Evolutionary conservation across 23 red algal species (phyloP).

Genomic region (Agarophyton chilense): DNA sequence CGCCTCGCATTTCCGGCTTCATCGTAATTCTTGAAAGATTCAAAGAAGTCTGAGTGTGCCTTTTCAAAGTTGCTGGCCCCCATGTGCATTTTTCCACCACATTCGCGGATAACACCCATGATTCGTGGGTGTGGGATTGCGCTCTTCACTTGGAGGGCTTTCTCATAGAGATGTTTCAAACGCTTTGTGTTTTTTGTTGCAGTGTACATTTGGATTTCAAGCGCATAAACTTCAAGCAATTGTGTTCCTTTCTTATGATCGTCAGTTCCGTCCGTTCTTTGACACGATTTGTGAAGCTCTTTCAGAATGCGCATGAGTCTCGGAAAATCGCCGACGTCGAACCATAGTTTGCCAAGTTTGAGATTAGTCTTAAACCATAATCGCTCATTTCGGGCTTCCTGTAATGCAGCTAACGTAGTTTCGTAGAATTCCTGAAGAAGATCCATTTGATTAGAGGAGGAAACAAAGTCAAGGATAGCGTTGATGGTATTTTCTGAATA

Average conservation of each 20-base stretch:
- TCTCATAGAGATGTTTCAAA: conserved; percentile 90
- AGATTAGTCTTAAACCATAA: conserved; percentile 98
- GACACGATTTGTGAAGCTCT: conserved; percentile 86
- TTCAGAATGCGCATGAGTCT: conserved; percentile 81
- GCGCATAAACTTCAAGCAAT: conserved; percentile 95
- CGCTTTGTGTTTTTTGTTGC: conserved; percentile 85
- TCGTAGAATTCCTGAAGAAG: conserved; percentile 90
- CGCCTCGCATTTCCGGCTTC: conserved; percentile 86
- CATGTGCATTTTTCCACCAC: conserved; percentile 98
- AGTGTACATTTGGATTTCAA: conserved; percentile 99
- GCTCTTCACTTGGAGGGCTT: conserved; percentile 87
- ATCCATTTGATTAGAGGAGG: conserved; percentile 74
- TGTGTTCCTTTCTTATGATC: conserved; percentile 96
- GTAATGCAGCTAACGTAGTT: conserved; percentile 76
- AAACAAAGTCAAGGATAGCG: conserved; percentile 93
- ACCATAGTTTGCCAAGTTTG: conserved; percentile 88
- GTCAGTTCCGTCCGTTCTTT: conserved; percentile 74
- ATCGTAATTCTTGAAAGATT: conserved; percentile 98
- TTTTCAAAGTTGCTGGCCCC: conserved; percentile 73
- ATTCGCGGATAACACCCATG: conserved; percentile 97
- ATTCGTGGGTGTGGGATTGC: conserved; percentile 91
- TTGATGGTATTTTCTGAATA: conserved; percentile 94
- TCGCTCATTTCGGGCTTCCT: conserved; percentile 83
- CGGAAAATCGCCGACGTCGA: conserved; percentile 83
- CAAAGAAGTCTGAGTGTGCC: conserved; percentile 91